These are phyloP conservation scores for Pseudonectria foliicola DNA, from an alignment of 2,329 filamentous ascomycete species.

Conservation along the genomic window DNA sequence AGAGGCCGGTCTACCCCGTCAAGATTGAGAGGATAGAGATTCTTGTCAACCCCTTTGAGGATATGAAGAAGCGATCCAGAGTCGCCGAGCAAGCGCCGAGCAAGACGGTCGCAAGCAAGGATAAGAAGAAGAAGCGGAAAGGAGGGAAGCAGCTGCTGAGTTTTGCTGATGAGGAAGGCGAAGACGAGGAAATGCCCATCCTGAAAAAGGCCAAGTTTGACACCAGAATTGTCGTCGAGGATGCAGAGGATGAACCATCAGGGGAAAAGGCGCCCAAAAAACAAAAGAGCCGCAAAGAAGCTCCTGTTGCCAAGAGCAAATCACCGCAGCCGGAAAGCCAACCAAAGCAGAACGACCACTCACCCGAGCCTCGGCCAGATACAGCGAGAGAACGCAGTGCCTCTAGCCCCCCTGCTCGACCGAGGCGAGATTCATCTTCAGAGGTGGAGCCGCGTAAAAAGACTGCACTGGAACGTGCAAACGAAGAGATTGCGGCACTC, in stretches of 20 bases:
- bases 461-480: constrained; percentile 59
- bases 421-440: constrained; percentile 13
- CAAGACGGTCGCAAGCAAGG: constrained; percentile 36
- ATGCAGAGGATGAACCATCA: constrained; percentile 27
- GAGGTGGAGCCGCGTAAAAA: constrained; percentile 31
- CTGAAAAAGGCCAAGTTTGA: constrained; percentile 75
- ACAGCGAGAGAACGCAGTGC: constrained; percentile 4
- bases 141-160: constrained; percentile 70
- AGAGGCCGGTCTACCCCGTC: constrained; percentile 79
- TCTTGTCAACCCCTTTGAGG: constrained; percentile 73
- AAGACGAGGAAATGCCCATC: constrained; percentile 42
- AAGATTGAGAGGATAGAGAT: constrained; percentile 70
- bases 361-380: constrained; percentile 2
- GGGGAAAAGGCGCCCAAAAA: constrained; percentile 21
- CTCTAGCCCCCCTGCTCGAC: constrained; percentile 7
- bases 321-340: constrained; percentile 10
- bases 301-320: constrained; percentile 9
- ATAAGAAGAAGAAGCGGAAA: constrained; percentile 65
- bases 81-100: constrained; percentile 41
- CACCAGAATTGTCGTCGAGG: constrained; percentile 60
- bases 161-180: constrained; percentile 65
- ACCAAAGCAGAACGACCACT: constrained; percentile 7
- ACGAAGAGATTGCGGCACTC: constrained; percentile 72
- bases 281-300: constrained; percentile 24
- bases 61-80: constrained; percentile 65